Conservation (phyloP, 1,284 basidiomycete species). For the Ceraceosorus guamensis region DNA sequence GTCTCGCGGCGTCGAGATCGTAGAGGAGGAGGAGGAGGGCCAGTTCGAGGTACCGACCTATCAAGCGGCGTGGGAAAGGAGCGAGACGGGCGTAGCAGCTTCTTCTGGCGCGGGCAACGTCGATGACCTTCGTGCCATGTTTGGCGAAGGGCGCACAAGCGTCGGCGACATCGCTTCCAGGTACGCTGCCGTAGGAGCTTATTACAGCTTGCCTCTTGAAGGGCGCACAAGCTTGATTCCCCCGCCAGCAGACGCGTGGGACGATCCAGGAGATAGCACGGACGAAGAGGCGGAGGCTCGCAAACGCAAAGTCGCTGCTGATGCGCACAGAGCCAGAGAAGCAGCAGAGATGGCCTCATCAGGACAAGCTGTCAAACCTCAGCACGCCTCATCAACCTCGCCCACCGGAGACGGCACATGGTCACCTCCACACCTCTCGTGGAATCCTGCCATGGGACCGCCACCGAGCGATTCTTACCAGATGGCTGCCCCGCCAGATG, state of each 20-base stretch:
- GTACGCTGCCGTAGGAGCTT: slow-evolving; percentile 59
- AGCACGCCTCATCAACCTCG: slow-evolving; percentile 51
- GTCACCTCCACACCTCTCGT: slow-evolving; percentile 46
- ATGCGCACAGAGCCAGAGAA: too few species aligned
- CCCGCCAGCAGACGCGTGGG: slow-evolving; percentile 50
- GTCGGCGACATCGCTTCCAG: slow-evolving; percentile 39
- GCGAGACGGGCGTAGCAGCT: slow-evolving; percentile 20
- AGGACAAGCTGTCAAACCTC: slow-evolving; percentile 39
- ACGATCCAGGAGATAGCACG: slow-evolving; percentile 1
- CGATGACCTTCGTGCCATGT: slow-evolving; percentile 62
- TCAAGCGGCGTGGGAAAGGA: slow-evolving; percentile 68
- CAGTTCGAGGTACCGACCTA: slow-evolving; percentile 65
- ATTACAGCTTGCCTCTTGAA: slow-evolving; percentile 70
- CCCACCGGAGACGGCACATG: slow-evolving; percentile 5
- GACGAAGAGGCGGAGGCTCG: slow-evolving; percentile 29
- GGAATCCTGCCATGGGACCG: slow-evolving; percentile 52
- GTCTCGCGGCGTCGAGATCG: slow-evolving; percentile 42
- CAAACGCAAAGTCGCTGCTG: too few species aligned
- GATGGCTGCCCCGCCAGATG: slow-evolving; percentile 52
- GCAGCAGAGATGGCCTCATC: too few species aligned
- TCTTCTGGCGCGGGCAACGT: slow-evolving; percentile 54
- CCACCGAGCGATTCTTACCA: slow-evolving; percentile 50
- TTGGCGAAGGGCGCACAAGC: slow-evolving; percentile 56
- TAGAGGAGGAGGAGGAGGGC: slow-evolving; percentile 44
- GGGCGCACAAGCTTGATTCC: slow-evolving; percentile 77